phyloP scores from a whole-genome alignment of 2,329 filamentous ascomycete species.

The Helicocarpus griseus region DNA sequence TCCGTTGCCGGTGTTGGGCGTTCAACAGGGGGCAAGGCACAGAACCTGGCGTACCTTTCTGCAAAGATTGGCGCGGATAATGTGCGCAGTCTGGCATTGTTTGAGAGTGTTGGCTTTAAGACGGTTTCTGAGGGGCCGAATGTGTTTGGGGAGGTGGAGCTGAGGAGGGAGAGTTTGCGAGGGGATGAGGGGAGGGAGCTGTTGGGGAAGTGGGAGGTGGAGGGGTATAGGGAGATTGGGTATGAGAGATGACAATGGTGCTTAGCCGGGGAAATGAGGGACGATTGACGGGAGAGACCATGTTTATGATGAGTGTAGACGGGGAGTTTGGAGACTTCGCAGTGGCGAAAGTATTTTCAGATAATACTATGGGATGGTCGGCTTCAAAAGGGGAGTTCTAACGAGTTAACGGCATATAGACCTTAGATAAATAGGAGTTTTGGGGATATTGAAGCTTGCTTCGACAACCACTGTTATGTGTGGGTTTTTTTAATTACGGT shows the following conservation, averaged over 20 bases:
- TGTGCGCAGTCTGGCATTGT: conserved; percentile 47
- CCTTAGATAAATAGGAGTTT: too few species aligned
- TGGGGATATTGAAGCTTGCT: too few species aligned
- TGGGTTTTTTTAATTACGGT: too few species aligned
- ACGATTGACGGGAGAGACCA: background rate
- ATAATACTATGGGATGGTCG: too few species aligned
- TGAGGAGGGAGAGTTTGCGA: conserved; percentile 33
- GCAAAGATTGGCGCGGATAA: conserved; percentile 56
- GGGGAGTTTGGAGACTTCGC: too few species aligned
- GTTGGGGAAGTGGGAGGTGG: conserved; percentile 24
- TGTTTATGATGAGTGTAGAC: too few species aligned
- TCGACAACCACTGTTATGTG: too few species aligned
- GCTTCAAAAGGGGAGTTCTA: too few species aligned
- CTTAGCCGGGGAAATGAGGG: background rate
- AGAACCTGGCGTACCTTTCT: conserved; percentile 37
- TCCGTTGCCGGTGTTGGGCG: conserved; percentile 3
- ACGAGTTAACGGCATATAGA: too few species aligned
- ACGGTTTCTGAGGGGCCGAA: conserved; percentile 43
- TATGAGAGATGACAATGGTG: conserved; percentile 25
- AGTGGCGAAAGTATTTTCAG: too few species aligned
- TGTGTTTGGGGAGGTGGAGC: conserved; percentile 60
- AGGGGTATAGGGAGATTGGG: conserved; percentile 27
- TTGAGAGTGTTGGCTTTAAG: conserved; percentile 50
- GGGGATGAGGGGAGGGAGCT: conserved; percentile 17
- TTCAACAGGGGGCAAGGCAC: conserved; percentile 8